Evolutionary conservation across 331 rosid species (phyloP), one percentile per base, ranked within the genome.

Genomic region (Spiraea crenata): DNA sequence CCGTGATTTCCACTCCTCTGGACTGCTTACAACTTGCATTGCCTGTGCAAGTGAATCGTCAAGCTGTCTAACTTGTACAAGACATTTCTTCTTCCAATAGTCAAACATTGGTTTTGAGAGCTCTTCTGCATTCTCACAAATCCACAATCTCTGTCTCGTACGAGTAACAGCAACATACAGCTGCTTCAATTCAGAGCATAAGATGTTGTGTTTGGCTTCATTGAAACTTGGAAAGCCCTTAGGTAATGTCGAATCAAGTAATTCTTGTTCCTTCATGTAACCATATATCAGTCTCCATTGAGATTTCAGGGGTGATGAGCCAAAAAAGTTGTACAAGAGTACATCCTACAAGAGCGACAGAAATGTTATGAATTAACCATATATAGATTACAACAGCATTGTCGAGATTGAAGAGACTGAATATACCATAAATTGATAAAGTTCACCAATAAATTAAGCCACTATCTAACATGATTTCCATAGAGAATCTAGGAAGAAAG

Each of bases 111-210:
- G 82, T 34, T 77, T 49, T 11, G 73, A 64, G n/a, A 73, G 16
- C 17, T 44, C 61, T 44, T 73, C 79, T 39, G 1, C 59, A 44
- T 77, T 71, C 75, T 82, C 82, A 35, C 45, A 72, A 74, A 82
- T 42, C 82, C 82, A 82, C 15, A 82, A 57, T 50, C 82, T 65
- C 34, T 70, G 62, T 65, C 62, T 77, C 0, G 80, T 69, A 31
- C 82, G 80, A 44, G 82, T 77, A 54, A 78, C 75, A 3, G 82
- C 82, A 0, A 77, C 74, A 38, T 77, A 79, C 6, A 82, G 35
- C 11, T 73, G 82, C 55, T 82, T 82, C 40, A 77, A 70, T 52
- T 82, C 85, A 38, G 74, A 74, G 54, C 85, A 82, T 41, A 82
- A 74, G 9, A 63, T 50, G 38, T 39, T 70, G 58, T 71, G 35